Evolutionary conservation across 148 eudicot species (phyloP), one percentile per base, ranked within the genome.

Genomic region (Fagopyrum homotropicum): DNA sequence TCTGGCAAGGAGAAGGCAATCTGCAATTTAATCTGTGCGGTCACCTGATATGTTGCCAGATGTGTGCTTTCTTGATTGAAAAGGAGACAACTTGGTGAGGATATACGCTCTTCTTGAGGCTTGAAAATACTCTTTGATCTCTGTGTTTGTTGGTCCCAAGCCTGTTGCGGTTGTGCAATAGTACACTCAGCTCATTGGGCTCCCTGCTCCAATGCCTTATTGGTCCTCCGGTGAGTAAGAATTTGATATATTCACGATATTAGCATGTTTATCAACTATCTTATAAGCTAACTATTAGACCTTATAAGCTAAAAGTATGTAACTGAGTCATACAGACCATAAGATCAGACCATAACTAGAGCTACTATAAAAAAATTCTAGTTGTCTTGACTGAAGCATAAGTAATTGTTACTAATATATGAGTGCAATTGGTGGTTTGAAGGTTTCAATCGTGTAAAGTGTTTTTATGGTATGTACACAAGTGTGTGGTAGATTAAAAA

Each of bases 181-280:
- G 80, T 86, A 84, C 47, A 86, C 89, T 5, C 45, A 70, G 79
- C 50, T 86, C 22, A 78, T 86, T 45, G 87, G 89, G 0, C 76
- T 84, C 0, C 89, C 89, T 3, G 76, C 87, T 19, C 84, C 89
- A 8, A 84, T 86, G 87, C 89, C 89, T 30, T 86, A 84, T 50
- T 86, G 87, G 85, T 77, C 89, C 30, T 84, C 82, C 52, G 87
- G 89, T 84, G 68, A 80, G 83, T 78, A 11, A 11, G 4, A 10
- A 35, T 72, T 11, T 7, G 7, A 46, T 5, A 46, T 46, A 48
- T 1, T 11, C 10, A 48, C 26, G 26, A 22, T 22, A 22, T 22
- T 22, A 22, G 26, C 26, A 22, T 49, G 1, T 7, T 49, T 49
- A 7, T 49, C 1, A 49, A 5, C 60, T 2, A 1, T 9, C 17